Percentiles rank a stretch among this genome's conserved stretches.
phyloP scores from a whole-genome alignment of 192 early-diverging fungal species.

The Coemansia sp. region DNA sequence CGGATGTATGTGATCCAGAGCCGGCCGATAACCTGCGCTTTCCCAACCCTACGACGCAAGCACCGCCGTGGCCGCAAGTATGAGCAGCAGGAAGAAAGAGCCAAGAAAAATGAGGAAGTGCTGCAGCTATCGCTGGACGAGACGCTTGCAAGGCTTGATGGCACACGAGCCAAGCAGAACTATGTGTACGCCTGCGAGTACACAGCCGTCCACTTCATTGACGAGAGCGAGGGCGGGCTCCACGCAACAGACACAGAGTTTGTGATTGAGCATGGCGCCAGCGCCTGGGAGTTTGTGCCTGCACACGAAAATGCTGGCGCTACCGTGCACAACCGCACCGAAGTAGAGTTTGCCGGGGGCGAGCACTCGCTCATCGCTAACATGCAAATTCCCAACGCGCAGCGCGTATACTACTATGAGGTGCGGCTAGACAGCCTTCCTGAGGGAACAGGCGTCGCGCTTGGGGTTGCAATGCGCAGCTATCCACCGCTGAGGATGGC shows the following conservation, averaged over 20 bases:
- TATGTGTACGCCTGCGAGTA: slow-evolving; percentile 57
- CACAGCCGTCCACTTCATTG: slow-evolving; percentile 52
- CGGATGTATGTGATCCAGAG: slow-evolving; percentile 13
- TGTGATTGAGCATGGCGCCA: slow-evolving; percentile 44
- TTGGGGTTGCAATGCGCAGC: slow-evolving; percentile 68
- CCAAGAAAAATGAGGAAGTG: slow-evolving; percentile 23
- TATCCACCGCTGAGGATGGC: slow-evolving; percentile 70
- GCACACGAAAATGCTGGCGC: slow-evolving; percentile 24
- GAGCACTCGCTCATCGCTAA: slow-evolving; percentile 47
- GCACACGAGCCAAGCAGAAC: slow-evolving; percentile 32
- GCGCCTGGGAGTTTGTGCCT: slow-evolving; percentile 44
- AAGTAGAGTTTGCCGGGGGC: slow-evolving; percentile 38
- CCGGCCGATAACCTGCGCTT: slow-evolving; percentile 5
- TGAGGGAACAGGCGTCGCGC: slow-evolving; percentile 61
- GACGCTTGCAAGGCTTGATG: slow-evolving; percentile 27
- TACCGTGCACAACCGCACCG: slow-evolving; percentile 27
- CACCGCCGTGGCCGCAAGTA: neutral
- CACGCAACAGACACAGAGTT: slow-evolving; percentile 29
- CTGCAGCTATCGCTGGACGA: slow-evolving; percentile 34
- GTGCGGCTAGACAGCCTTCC: slow-evolving; percentile 57
- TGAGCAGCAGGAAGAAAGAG: neutral
- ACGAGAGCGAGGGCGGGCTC: slow-evolving; percentile 44
- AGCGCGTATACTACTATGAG: slow-evolving; percentile 54
- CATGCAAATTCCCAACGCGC: slow-evolving; percentile 52
- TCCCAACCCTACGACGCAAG: neutral